Evolutionary conservation across 176 grass and related monocot genomes (phyloP).

Genomic region (Oryza meridionalis): DNA sequence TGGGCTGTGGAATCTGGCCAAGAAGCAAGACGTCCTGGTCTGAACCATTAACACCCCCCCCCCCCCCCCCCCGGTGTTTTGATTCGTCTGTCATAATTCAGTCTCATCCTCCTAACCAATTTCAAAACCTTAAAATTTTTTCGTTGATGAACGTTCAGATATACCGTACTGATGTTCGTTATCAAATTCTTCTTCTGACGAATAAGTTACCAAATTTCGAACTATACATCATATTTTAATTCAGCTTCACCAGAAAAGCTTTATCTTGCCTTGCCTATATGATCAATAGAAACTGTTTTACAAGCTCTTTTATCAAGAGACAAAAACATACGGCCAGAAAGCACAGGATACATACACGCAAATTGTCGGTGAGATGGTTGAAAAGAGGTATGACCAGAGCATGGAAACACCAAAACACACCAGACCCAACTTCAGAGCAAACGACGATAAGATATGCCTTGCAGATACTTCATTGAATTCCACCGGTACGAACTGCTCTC

Average conservation of each 20-base stretch:
- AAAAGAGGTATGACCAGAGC: too few species aligned
- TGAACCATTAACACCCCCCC: too few species aligned
- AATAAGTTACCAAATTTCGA: background rate
- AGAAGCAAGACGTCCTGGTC: too few species aligned
- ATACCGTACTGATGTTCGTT: background rate
- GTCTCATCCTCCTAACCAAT: too few species aligned
- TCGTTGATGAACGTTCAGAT: background rate
- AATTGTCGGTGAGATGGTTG: too few species aligned
- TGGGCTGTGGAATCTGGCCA: too few species aligned
- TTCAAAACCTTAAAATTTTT: too few species aligned
- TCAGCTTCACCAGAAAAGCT: background rate
- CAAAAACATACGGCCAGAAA: background rate
- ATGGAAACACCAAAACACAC: too few species aligned
- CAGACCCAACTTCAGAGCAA: slow-evolving; percentile 9
- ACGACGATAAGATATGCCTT: too few species aligned
- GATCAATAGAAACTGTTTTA: slow-evolving; percentile 19
- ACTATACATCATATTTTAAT: background rate
- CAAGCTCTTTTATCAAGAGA: slow-evolving; percentile 14
- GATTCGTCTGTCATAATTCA: too few species aligned
- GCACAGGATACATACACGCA: slow-evolving; percentile 5
- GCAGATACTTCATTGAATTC: slow-evolving; percentile 4
- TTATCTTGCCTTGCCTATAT: slow-evolving; percentile 4
- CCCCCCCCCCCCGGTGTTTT: too few species aligned
- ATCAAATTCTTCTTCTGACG: background rate
- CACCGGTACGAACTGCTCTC: slow-evolving; percentile 12